Base-by-base conservation (phyloP, 73 alveolate species). In the Symbiodinium natans region DNA sequence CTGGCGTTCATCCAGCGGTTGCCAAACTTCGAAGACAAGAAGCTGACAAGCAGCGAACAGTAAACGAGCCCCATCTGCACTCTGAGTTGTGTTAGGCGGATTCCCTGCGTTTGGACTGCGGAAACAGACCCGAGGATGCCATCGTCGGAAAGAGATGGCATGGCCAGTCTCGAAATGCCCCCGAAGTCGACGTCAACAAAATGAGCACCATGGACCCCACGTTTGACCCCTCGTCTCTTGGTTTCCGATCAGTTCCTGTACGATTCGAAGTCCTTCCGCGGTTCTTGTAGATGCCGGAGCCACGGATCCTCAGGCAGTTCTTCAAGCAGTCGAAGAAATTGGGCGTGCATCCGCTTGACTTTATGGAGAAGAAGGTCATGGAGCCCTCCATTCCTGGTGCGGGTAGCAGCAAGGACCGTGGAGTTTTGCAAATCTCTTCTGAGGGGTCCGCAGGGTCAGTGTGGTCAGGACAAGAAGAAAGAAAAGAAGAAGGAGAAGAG, bases 251-350 rank as follows among this genome's bases (percentile, higher is more conserved):
- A n/a, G n/a, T n/a, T n/a, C n/a, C n/a, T n/a, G n/a, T n/a, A n/a
- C n/a, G n/a, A n/a, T n/a, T n/a, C n/a, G n/a, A n/a, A n/a, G n/a
- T n/a, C n/a, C n/a, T n/a, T n/a, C n/a, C n/a, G n/a, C n/a, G n/a
- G n/a, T n/a, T n/a, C n/a, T n/a, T n/a, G n/a, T n/a, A n/a, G n/a
- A n/a, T n/a, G n/a, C n/a, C n/a, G n/a, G n/a, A n/a, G n/a, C n/a
- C n/a, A n/a, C n/a, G n/a, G n/a, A n/a, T n/a, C n/a, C n/a, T n/a
- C 59, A 90, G 97, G 97, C 97, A 90, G 88, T 90, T 90, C 97
- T 90, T 90, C 97, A 90, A 90, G 68, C 97, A 90, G 88, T 84
- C 97, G 25, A 90, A 90, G 77, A 90, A 90, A 80, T 41, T 90
- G 87, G 97, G 97, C 1, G 97, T 90, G 25, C 97, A 90, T 39